A percentile compares a stretch with the other conserved stretches of the same genome.
These are phyloP conservation scores for Geosmithia flava DNA, from an alignment of 2,329 filamentous ascomycete species.

Conservation along the genomic window DNA sequence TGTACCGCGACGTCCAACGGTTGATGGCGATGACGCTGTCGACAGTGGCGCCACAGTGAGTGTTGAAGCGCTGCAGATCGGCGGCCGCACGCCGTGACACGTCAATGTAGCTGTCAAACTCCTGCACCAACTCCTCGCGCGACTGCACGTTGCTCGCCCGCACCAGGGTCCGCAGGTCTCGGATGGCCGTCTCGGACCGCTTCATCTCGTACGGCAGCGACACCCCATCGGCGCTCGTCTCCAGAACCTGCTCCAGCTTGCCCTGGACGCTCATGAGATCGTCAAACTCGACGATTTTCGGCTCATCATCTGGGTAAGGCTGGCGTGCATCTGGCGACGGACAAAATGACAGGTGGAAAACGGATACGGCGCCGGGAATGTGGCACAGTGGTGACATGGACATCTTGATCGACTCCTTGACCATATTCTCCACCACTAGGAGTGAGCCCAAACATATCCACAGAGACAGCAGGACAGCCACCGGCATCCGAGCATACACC, in stretches of 20 bases:
- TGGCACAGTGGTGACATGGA: slow-evolving; percentile 59
- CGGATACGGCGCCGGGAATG: slow-evolving; percentile 50
- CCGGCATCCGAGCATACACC: slow-evolving; percentile 48
- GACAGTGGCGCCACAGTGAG: slow-evolving; percentile 59
- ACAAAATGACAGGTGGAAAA: slow-evolving; percentile 55
- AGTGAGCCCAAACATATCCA: slow-evolving; percentile 48
- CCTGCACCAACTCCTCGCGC: slow-evolving; percentile 58
- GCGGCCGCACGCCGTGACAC: slow-evolving; percentile 51
- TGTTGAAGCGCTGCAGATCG: slow-evolving; percentile 65
- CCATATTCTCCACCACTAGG: slow-evolving; percentile 47
- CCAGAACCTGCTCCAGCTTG: slow-evolving; percentile 65
- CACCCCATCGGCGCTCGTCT: slow-evolving; percentile 51
- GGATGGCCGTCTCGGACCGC: slow-evolving; percentile 58
- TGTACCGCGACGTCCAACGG: slow-evolving; percentile 58
- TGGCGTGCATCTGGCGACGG: slow-evolving; percentile 8
- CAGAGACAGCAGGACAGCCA: slow-evolving; percentile 48
- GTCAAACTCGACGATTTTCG: slow-evolving; percentile 49
- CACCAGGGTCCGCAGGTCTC: slow-evolving; percentile 63
- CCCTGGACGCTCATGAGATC: slow-evolving; percentile 62
- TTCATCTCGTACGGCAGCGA: slow-evolving; percentile 70
- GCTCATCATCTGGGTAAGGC: slow-evolving; percentile 12
- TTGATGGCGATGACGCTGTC: slow-evolving; percentile 66
- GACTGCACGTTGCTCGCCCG: slow-evolving; percentile 55
- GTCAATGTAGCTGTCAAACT: slow-evolving; percentile 67
- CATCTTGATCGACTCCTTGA: slow-evolving; percentile 46